Evolutionary conservation across 1,284 basidiomycete genomes (phyloP).

Genomic region (Puccinia novopanici): DNA sequence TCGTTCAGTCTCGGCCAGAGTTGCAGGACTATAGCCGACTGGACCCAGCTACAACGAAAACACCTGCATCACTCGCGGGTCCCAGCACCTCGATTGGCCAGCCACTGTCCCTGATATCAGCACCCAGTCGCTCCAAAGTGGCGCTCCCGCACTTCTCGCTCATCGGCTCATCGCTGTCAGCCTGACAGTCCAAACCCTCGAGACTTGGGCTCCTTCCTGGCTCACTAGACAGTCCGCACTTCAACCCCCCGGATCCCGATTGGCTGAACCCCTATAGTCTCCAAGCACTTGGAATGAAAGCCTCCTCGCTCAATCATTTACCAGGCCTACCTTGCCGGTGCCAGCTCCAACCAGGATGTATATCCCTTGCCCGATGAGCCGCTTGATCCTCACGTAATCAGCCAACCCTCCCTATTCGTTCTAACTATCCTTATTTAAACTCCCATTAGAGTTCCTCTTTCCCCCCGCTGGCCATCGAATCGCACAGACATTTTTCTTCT

Average conservation of each 20-base stretch:
- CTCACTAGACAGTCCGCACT: background rate
- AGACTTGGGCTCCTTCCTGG: background rate
- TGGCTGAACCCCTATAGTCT: slow-evolving; percentile 10
- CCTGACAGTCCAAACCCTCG: background rate
- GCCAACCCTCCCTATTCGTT: background rate
- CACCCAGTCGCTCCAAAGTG: background rate
- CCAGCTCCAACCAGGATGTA: background rate
- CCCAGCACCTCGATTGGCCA: slow-evolving; percentile 2
- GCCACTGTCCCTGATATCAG: background rate
- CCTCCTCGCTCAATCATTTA: background rate
- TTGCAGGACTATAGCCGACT: slow-evolving; percentile 29
- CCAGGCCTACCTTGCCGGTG: background rate
- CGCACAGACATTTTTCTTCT: too few relatives aligned
- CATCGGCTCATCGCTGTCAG: background rate
- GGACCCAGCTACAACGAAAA: slow-evolving; percentile 31
- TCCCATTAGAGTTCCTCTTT: background rate
- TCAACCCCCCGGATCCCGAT: background rate
- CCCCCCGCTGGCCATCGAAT: too few relatives aligned
- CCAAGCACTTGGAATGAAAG: background rate
- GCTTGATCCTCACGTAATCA: background rate
- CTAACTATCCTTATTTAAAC: background rate
- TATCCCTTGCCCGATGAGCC: background rate
- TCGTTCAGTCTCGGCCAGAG: slow-evolving; percentile 14
- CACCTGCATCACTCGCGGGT: background rate
- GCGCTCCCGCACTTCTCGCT: background rate